Percentiles rank a stretch among this genome's conserved stretches.
phyloP scores from a whole-genome alignment of 192 early-diverging fungal species.

The Cetraspora pellucida region DNA sequence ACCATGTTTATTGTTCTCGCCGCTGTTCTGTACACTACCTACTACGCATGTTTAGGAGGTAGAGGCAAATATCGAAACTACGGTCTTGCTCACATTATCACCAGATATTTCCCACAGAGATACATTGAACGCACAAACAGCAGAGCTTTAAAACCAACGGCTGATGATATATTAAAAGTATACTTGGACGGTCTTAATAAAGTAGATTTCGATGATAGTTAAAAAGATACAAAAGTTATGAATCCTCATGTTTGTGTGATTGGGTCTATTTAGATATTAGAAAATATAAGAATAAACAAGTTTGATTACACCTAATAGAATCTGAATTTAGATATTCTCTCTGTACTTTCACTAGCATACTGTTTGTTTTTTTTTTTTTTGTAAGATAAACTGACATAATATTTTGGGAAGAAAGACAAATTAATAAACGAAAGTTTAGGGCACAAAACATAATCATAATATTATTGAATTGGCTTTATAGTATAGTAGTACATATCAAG shows the following conservation, averaged over 20 bases:
- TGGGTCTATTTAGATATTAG: background rate
- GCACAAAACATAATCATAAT: no score
- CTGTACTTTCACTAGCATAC: no score
- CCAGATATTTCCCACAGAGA: constrained; percentile 27
- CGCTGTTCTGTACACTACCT: constrained; percentile 13
- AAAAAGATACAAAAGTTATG: background rate
- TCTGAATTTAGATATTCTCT: no score
- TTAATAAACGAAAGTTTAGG: no score
- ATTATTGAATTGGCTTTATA: no score
- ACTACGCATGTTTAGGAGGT: constrained; percentile 16
- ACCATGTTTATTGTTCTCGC: constrained; percentile 24
- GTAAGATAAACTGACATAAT: no score
- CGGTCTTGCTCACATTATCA: constrained; percentile 8
- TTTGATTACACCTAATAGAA: background rate
- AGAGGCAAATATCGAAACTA: constrained; percentile 19
- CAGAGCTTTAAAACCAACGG: constrained; percentile 9
- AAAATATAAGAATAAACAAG: background rate
- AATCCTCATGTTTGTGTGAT: no score
- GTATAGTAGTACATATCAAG: no score
- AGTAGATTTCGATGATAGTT: constrained; percentile 20
- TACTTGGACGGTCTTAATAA: constrained; percentile 27
- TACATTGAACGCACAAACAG: background rate
- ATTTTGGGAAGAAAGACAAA: no score
- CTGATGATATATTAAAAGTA: constrained; percentile 22
- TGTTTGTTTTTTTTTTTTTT: no score